phyloP scores from a whole-genome alignment of 2,329 filamentous ascomycete genomes.

The Arthrobotrys musiformis region DNA sequence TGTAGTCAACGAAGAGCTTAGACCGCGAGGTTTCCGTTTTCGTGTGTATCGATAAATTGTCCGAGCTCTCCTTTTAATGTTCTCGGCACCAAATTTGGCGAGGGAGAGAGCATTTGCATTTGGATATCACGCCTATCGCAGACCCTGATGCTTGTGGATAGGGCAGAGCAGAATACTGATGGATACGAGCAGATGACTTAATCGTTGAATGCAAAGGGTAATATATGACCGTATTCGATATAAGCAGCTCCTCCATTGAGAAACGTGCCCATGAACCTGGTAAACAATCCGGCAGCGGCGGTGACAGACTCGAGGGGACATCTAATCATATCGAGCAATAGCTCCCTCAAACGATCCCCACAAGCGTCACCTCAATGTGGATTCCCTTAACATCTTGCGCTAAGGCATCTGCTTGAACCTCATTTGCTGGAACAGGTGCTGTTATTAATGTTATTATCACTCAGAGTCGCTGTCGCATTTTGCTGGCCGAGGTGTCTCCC shows the following conservation, averaged over 20 bases:
- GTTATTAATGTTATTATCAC: constrained; percentile 40
- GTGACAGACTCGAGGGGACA: background rate
- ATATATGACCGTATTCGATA: constrained; percentile 35
- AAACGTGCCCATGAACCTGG: background rate
- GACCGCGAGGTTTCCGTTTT: background rate
- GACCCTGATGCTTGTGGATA: background rate
- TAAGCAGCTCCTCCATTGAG: background rate
- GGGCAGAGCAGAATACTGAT: background rate
- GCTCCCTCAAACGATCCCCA: constrained; percentile 48
- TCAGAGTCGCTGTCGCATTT: constrained; percentile 34
- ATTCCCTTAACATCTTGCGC: constrained; percentile 28
- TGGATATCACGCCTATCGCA: constrained; percentile 10
- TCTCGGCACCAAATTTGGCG: constrained; percentile 44
- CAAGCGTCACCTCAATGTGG: constrained; percentile 18
- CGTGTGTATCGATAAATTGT: constrained; percentile 42
- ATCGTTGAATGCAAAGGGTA: background rate
- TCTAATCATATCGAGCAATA: constrained; percentile 30
- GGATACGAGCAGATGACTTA: constrained; percentile 14
- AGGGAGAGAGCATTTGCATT: constrained; percentile 12
- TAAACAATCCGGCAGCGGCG: background rate
- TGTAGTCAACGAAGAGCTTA: constrained; percentile 7
- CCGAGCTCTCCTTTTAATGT: constrained; percentile 47
- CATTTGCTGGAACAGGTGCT: constrained; percentile 36
- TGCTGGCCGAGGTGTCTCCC: constrained; percentile 34
- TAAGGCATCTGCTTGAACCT: constrained; percentile 42